Base-by-base conservation (phyloP, 805 yeast species). In the Kodamaea neixiangensis region DNA sequence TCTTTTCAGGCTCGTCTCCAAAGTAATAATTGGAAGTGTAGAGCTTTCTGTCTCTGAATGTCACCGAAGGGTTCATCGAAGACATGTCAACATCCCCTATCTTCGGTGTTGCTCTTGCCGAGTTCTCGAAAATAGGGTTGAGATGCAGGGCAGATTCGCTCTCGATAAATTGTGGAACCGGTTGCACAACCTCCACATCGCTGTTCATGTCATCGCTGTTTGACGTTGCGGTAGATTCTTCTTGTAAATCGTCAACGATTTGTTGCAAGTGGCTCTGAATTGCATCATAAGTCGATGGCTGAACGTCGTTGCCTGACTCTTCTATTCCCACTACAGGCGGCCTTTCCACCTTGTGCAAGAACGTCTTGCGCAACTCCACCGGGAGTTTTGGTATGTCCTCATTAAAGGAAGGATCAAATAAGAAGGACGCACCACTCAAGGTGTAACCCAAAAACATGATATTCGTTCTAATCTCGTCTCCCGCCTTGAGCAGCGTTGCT, bases 331-430 rank as follows among this genome's bases (percentile, higher is more conserved):
- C 33, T 10, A 13, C 47, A 3, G 18, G 40, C 10, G 40, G 40
- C 10, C n/a, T 35, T 15, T 35, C 40, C 14, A 35, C 40, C 40
- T 35, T 35, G 19, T 17, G 10, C 19, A 22, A 21, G 15, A 44
- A 44, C 47, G 22, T 44, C 15, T 22, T 41, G 15, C 44, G 29
- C 33, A 41, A 14, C 13, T 21, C 31, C 3, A 14, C 33, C 42
- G 60, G 64, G 40, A 72, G 58, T 41, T 69, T 68, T 0, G 79
- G 77, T 19, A 73, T 71, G 42, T 75, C 75, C 40, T 76, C 81
- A 42, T 77, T 75, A 57, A 75, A 86, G 11, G 84, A 82, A 0
- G 96, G 89, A 62, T 90, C 97, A 58, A 88, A 81, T 34, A 91
- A 69, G 41, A 79, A 75, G 31, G 96, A 79, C 7, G 82, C 71